Conservation (phyloP, 2,329 filamentous ascomycete species). For the Phaeophleospora eucalypticola region DNA sequence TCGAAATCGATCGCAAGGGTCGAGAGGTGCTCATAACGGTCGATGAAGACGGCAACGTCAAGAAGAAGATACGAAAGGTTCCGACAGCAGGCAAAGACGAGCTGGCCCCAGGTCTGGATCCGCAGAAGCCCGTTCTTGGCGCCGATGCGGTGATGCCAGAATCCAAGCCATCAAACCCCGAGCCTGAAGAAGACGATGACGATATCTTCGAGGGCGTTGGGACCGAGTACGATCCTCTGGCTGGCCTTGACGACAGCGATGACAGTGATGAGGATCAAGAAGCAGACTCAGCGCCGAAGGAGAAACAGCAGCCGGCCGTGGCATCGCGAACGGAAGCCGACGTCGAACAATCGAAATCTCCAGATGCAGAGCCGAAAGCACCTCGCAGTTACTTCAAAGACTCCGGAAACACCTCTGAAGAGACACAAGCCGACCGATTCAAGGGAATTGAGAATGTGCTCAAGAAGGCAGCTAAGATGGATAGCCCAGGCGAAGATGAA, state of each 20-base stretch:
- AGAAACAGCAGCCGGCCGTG: constrained; percentile 13
- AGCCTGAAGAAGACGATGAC: constrained; percentile 42
- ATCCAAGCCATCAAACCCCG: constrained; percentile 4
- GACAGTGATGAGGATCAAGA: constrained; percentile 38
- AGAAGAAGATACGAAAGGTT: constrained; percentile 57
- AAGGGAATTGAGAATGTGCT: constrained; percentile 43
- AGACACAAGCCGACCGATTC: constrained; percentile 21
- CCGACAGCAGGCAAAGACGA: constrained; percentile 32
- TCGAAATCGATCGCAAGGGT: constrained; percentile 53
- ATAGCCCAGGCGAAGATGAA: constrained; percentile 43
- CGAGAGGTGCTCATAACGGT: constrained; percentile 58
- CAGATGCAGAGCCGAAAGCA: constrained; percentile 2
- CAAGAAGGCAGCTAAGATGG: constrained; percentile 64
- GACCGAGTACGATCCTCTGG: constrained; percentile 58
- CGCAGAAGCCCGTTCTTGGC: constrained; percentile 30
- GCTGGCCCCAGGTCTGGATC: constrained; percentile 19
- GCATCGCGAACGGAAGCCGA: not conserved
- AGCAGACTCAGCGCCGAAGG: not conserved
- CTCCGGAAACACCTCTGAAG: constrained; percentile 11
- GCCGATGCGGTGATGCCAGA: constrained; percentile 29
- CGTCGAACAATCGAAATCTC: constrained; percentile 7
- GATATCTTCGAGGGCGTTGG: constrained; percentile 62
- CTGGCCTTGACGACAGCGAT: constrained; percentile 47
- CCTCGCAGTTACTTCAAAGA: constrained; percentile 38
- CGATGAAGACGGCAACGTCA: constrained; percentile 57